These are phyloP conservation scores for Nigrograna mackinnonii DNA, from an alignment of 2,329 filamentous ascomycete species.

Conservation along the genomic window DNA sequence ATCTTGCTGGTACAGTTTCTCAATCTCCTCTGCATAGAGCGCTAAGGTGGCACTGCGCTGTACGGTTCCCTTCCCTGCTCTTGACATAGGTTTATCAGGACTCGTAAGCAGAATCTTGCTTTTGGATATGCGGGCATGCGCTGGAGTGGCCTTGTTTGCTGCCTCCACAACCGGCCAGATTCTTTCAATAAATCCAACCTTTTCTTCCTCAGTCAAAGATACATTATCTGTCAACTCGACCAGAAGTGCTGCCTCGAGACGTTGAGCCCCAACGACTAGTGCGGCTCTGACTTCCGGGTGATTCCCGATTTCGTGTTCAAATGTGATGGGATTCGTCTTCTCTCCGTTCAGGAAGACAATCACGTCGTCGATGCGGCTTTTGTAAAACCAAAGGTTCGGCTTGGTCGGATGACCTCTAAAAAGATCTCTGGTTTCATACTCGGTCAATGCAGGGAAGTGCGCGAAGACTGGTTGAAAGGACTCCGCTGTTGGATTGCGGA, in stretches of 20 bases:
- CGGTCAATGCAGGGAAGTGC: constrained; percentile 6
- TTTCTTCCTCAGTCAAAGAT: not conserved
- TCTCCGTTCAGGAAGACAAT: constrained; percentile 34
- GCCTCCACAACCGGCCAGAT: constrained; percentile 26
- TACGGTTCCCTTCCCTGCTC: constrained; percentile 28
- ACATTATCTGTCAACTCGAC: constrained; percentile 18
- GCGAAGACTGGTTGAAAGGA: constrained; percentile 11
- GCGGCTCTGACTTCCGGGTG: constrained; percentile 3
- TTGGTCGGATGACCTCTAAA: constrained; percentile 17
- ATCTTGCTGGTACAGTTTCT: constrained; percentile 20
- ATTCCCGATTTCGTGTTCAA: constrained; percentile 18
- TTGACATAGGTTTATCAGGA: constrained; percentile 11
- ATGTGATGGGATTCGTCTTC: constrained; percentile 25
- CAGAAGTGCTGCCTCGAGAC: constrained; percentile 8
- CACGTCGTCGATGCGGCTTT: constrained; percentile 38
- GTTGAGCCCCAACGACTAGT: constrained; percentile 1
- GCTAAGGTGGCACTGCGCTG: constrained; percentile 21
- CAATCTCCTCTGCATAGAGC: constrained; percentile 24
- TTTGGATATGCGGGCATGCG: constrained; percentile 23
- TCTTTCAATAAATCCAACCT: constrained; percentile 12
- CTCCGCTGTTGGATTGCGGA: constrained; percentile 6
- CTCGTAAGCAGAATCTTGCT: constrained; percentile 16
- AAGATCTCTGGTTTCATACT: constrained; percentile 15
- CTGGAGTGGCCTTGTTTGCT: constrained; percentile 21
- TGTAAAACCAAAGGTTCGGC: constrained; percentile 20